These are phyloP conservation scores for Cucumis sativus DNA, from an alignment of 306 rosid species.

Conservation along the genomic window Cucumber_9930_V3 NC_026658.2:21960001-21960500, in stretches of 20 bases:
- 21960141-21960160: too few species aligned
- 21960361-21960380: neutral
- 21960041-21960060: neutral
- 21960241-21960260: too few species aligned
- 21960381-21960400: neutral
- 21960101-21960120: too few species aligned
- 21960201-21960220: too few species aligned
- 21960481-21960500: neutral
- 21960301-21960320: too few species aligned
- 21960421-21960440: neutral
- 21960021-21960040: neutral
- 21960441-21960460: neutral
- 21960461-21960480: neutral
- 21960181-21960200: too few species aligned
- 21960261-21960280: too few species aligned
- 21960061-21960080: neutral
- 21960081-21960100: too few species aligned
- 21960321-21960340: neutral
- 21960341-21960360: neutral
- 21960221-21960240: too few species aligned
- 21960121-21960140: too few species aligned
- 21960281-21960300: too few species aligned
- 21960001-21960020: neutral
- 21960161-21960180: too few species aligned
- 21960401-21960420: neutral